phyloP scores from a whole-genome alignment of 129 eudicot species.

The Lonicera japonica region DNA sequence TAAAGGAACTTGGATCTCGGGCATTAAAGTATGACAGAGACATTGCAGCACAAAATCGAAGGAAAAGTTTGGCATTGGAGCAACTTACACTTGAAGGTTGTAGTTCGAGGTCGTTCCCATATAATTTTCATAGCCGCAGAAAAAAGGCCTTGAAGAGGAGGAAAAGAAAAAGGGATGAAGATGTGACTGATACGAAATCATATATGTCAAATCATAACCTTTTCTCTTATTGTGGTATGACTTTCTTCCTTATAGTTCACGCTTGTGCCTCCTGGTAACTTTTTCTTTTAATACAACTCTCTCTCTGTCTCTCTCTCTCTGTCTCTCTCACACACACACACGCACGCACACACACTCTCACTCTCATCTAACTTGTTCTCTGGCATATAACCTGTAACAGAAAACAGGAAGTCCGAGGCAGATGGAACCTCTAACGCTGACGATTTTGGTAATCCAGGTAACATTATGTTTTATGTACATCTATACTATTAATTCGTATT shows the following conservation, averaged over 20 bases:
- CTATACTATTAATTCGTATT: too few relatives aligned
- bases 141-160: slow-evolving; percentile 74
- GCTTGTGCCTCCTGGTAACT: too few relatives aligned
- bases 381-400: slow-evolving; percentile 40
- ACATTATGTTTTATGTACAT: not conserved
- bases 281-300: too few relatives aligned
- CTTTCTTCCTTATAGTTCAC: not conserved
- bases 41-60: slow-evolving; percentile 33
- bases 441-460: slow-evolving; percentile 65
- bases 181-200: slow-evolving; percentile 46
- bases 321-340: too few relatives aligned
- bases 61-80: slow-evolving; percentile 46
- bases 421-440: slow-evolving; percentile 53
- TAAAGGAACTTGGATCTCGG: slow-evolving; percentile 66
- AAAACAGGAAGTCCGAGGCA: slow-evolving; percentile 55
- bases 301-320: too few relatives aligned
- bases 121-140: slow-evolving; percentile 28
- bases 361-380: not conserved
- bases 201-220: slow-evolving; percentile 71
- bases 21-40: slow-evolving; percentile 49
- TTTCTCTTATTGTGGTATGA: slow-evolving; percentile 64
- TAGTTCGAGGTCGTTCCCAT: slow-evolving; percentile 66
- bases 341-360: not conserved
- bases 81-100: slow-evolving; percentile 41
- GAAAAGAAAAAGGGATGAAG: slow-evolving; percentile 69